phyloP scores from a whole-genome alignment of 2,329 filamentous ascomycete genomes.

The Keithomyces neogunnii region DNA sequence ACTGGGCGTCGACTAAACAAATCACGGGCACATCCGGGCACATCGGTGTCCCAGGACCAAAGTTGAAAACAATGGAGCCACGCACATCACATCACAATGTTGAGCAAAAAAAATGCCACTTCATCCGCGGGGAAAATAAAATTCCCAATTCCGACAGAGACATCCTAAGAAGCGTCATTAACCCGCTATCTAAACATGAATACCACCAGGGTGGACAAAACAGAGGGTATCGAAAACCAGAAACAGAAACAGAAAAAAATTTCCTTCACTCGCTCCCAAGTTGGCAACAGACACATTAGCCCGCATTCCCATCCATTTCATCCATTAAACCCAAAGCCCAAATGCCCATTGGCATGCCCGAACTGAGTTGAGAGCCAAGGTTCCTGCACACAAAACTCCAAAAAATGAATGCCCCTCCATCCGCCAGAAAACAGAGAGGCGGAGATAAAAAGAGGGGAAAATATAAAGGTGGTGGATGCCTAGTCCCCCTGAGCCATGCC shows the following conservation, averaged over 20 bases:
- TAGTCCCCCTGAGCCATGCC: neutral
- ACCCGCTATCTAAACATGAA: neutral
- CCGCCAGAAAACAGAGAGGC: no score
- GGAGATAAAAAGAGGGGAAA: neutral
- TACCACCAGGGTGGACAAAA: slow-evolving; percentile 6
- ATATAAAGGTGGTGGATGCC: neutral
- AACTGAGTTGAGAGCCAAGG: no score
- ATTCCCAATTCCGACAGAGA: neutral
- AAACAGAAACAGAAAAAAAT: neutral
- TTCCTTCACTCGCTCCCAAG: neutral
- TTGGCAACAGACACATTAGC: neutral
- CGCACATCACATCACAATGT: neutral
- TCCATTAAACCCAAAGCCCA: neutral
- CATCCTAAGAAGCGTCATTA: neutral
- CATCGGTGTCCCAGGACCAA: no score
- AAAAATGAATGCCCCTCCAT: neutral
- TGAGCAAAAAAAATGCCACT: neutral
- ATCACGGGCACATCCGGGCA: no score
- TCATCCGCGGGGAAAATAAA: neutral
- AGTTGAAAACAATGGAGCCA: no score
- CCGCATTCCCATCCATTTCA: slow-evolving; percentile 5
- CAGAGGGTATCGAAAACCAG: slow-evolving; percentile 15
- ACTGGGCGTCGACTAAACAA: no score
- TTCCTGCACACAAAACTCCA: neutral
- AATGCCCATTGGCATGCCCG: neutral